Conservation (phyloP, 345 rosid genomes). For the Euclidium syriacum region DNA sequence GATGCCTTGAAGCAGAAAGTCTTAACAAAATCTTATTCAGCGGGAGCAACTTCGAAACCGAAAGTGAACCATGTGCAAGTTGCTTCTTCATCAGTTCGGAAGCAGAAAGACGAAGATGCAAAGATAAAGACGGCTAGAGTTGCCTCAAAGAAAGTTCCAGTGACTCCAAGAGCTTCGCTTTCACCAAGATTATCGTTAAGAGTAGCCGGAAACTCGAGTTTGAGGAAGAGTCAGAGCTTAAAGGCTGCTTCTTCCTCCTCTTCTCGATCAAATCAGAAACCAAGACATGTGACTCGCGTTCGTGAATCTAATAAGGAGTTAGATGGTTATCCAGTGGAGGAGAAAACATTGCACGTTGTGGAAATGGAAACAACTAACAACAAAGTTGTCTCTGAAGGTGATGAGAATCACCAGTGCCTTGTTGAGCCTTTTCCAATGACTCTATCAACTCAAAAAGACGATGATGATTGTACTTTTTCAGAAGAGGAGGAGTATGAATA, state of each 20-base stretch:
- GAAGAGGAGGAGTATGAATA: constrained; percentile 40
- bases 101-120: constrained; percentile 23
- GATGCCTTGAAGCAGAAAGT: constrained; percentile 25
- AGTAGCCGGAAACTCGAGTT: constrained; percentile 34
- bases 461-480: constrained; percentile 30
- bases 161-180: constrained; percentile 38
- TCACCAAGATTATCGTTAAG: constrained; percentile 29
- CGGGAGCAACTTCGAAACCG: constrained; percentile 10
- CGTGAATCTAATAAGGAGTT: constrained; percentile 28
- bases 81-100: constrained; percentile 12
- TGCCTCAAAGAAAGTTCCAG: constrained; percentile 28
- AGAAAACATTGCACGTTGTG: constrained; percentile 66
- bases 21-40: constrained; percentile 26
- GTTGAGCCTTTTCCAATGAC: constrained; percentile 21
- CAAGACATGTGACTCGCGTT: background rate
- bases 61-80: background rate
- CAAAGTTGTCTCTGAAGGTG: constrained; percentile 24
- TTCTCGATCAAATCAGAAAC: constrained; percentile 38
- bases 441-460: constrained; percentile 34
- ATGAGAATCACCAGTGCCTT: constrained; percentile 35
- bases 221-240: constrained; percentile 39
- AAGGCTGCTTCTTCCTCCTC: constrained; percentile 33
- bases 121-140: constrained; percentile 33
- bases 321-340: constrained; percentile 36
- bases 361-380: constrained; percentile 43